Evolutionary conservation across 805 yeast genomes (phyloP).

Genomic region (Zygoascus flipseniorum): DNA sequence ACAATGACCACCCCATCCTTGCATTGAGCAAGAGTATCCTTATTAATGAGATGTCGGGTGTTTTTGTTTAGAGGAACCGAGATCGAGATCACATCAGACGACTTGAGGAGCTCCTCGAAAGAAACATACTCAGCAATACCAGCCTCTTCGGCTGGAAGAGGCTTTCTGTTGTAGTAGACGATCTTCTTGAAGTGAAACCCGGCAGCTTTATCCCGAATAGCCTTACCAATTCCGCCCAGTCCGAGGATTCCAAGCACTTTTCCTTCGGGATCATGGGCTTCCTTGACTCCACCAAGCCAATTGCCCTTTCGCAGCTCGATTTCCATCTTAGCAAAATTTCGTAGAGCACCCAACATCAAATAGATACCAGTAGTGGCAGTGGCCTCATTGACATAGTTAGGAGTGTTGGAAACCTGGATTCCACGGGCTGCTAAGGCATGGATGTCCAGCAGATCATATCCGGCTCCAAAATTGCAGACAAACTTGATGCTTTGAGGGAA

Average conservation of each 20-base stretch:
- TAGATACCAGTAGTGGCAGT: slow-evolving; percentile 52
- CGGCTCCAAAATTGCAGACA: slow-evolving; percentile 47
- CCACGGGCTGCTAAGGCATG: slow-evolving; percentile 32
- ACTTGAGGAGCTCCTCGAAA: slow-evolving; percentile 39
- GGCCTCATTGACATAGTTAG: slow-evolving; percentile 43
- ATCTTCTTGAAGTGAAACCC: slow-evolving; percentile 45
- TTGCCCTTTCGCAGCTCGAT: slow-evolving; percentile 35
- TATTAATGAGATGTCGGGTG: slow-evolving; percentile 43
- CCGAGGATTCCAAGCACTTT: slow-evolving; percentile 51
- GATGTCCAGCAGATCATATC: slow-evolving; percentile 47
- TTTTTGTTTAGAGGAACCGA: slow-evolving; percentile 46
- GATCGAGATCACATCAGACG: slow-evolving; percentile 42
- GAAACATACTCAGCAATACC: slow-evolving; percentile 37
- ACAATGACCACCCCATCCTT: slow-evolving; percentile 47
- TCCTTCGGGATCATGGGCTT: slow-evolving; percentile 44
- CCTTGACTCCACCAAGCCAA: slow-evolving; percentile 37
- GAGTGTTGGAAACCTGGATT: slow-evolving; percentile 46
- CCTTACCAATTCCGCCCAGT: slow-evolving; percentile 56
- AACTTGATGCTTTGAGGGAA: slow-evolving; percentile 35
- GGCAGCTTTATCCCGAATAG: slow-evolving; percentile 41
- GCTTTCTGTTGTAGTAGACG: slow-evolving; percentile 44
- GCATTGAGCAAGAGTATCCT: slow-evolving; percentile 37
- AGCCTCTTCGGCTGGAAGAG: slow-evolving; percentile 41
- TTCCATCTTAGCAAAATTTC: slow-evolving; percentile 41
- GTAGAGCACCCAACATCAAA: slow-evolving; percentile 42